Evolutionary conservation across 2,329 filamentous ascomycete genomes (phyloP), one percentile per base, ranked within the genome.

Genomic region (Dactylellina cionopaga): DNA sequence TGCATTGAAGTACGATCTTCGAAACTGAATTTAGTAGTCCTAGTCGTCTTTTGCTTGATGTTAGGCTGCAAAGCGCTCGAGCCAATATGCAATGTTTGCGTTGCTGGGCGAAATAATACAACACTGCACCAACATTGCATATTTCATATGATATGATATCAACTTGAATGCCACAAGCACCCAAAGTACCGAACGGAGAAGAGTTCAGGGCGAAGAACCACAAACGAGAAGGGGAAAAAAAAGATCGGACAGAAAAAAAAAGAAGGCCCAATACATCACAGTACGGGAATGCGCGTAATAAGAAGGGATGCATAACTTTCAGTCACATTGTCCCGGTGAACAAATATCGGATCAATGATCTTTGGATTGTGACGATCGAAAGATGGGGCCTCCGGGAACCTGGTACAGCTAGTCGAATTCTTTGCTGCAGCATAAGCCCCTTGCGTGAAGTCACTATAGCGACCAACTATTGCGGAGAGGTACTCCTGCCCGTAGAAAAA

Each of bases 251-350:
- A 43, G 19, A 43, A 25, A 19, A 33, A 19, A 19, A 47, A 46
- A 24, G 17, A 25, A 31, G 24, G n/a, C 29, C 15, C 39, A n/a
- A 44, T 27, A 52, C n/a, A 13, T 6, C 27, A 19, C 52, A 62
- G 41, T 52, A 65, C 33, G 68, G 59, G 68, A 65, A 72, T 65
- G 68, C 59, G 46, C 51, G 54, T 60, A 72, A 65, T 65, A 47
- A 63, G 65, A 54, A 72, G 68, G 68, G 68, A 46, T 72, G 39
- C 68, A 72, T 71, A 72, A 52, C 59, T 65, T 33, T 29, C 24
- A 64, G 52, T 65, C 68, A 72, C 68, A 72, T 65, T 72, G 68
- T 72, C 68, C 68, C 54, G 59, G 49, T 72, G 68, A 72, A 65
- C 59, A 72, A 65, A 55, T 44, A 41, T 44, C 33, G 39, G 58